Conservation (phyloP, 1,284 basidiomycete species). For the Tausonia pullulans region DNA sequence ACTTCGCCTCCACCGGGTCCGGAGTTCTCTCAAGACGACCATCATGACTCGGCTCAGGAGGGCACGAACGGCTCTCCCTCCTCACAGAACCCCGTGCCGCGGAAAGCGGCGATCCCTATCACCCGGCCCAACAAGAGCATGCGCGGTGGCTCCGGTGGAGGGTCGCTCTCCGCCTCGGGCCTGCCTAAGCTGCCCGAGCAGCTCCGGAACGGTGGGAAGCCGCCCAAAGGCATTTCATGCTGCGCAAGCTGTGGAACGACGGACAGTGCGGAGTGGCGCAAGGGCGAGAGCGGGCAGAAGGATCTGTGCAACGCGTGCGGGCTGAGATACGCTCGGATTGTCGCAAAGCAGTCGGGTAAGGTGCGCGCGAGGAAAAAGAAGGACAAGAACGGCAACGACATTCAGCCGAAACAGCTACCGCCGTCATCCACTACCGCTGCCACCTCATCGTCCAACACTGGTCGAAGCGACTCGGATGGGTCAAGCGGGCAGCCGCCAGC, state of each 20-base stretch:
- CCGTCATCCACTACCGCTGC: background rate
- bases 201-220: conserved; percentile 14
- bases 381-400: background rate
- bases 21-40: too few species aligned
- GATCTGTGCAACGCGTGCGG: conserved; percentile 18
- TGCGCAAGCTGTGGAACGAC: conserved; percentile 13
- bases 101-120: background rate
- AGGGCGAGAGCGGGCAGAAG: conserved; percentile 14
- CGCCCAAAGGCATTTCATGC: conserved; percentile 10
- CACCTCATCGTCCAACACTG: background rate
- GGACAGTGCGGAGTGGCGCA: conserved; percentile 18
- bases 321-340: conserved; percentile 12
- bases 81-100: too few species aligned
- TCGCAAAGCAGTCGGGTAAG: conserved; percentile 14
- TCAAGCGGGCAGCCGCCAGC: background rate
- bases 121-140: background rate
- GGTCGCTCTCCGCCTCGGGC: conserved; percentile 7
- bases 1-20: background rate
- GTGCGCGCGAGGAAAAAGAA: conserved; percentile 12
- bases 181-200: conserved; percentile 12
- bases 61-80: too few species aligned
- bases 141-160: conserved; percentile 11
- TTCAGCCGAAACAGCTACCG: background rate
- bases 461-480: background rate
- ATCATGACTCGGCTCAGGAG: too few species aligned